A percentile compares a stretch with the other conserved stretches of the same genome.
Evolutionary conservation across 345 rosid genomes (phyloP).

Genomic region (Lagerstroemia speciosa): DNA sequence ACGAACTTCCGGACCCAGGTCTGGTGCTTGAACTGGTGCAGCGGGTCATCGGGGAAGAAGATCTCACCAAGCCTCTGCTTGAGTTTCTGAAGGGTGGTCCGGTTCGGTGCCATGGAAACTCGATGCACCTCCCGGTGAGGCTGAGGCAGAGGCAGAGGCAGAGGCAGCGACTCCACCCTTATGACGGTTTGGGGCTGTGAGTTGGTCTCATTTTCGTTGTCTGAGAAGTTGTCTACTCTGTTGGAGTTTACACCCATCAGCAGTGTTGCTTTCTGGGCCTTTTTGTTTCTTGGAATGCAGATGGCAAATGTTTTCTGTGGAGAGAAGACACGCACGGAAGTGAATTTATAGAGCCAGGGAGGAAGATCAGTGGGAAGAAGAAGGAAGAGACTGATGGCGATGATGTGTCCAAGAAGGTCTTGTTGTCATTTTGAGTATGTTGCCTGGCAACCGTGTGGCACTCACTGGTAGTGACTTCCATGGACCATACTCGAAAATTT

Average conservation of each 20-base stretch:
- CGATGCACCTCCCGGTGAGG: constrained; percentile 41
- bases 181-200: constrained; percentile 11
- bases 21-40: constrained; percentile 71
- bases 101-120: constrained; percentile 68
- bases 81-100: constrained; percentile 55
- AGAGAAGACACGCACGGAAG: constrained; percentile 7
- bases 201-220: neutral
- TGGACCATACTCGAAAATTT: too few species aligned
- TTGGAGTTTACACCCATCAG: constrained; percentile 26
- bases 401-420: neutral
- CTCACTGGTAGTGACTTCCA: too few species aligned
- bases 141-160: constrained; percentile 11
- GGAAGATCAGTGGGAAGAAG: neutral
- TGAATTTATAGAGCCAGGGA: constrained; percentile 6
- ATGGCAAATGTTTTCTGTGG: constrained; percentile 1
- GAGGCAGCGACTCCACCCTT: constrained; percentile 5
- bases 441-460: neutral
- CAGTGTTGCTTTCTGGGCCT: neutral
- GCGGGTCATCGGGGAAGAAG: constrained; percentile 97
- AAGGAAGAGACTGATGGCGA: neutral
- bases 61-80: constrained; percentile 50
- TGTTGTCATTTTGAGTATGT: neutral
- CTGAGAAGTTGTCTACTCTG: constrained; percentile 36
- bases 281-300: neutral
- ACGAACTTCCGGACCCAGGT: constrained; percentile 42